phyloP scores from a whole-genome alignment of 2,329 filamentous ascomycete genomes.

The Penicillium brevicompactum region DNA sequence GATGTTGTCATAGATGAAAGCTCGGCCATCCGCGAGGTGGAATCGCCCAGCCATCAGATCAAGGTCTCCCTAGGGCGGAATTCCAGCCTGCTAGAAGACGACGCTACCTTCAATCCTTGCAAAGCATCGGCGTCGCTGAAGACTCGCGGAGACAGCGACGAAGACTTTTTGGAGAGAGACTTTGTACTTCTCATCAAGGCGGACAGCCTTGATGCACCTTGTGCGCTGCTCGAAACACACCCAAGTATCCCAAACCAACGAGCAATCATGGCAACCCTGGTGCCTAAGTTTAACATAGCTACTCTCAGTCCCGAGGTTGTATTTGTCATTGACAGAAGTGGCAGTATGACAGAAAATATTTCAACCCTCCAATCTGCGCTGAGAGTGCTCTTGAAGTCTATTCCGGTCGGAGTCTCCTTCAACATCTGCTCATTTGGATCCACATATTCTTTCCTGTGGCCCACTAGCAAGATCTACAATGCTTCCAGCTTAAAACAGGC shows the following conservation, averaged over 20 bases:
- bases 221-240: slow-evolving; percentile 68
- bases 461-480: slow-evolving; percentile 50
- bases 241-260: slow-evolving; percentile 62
- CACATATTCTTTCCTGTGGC: slow-evolving; percentile 50
- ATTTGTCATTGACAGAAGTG: slow-evolving; percentile 72
- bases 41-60: slow-evolving; percentile 70
- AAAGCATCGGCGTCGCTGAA: slow-evolving; percentile 65
- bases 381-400: slow-evolving; percentile 60
- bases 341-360: slow-evolving; percentile 59
- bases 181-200: slow-evolving; percentile 68
- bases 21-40: slow-evolving; percentile 61
- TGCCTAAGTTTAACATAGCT: slow-evolving; percentile 68
- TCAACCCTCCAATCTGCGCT: slow-evolving; percentile 52
- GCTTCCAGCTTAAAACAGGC: slow-evolving; percentile 49
- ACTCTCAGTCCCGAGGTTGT: slow-evolving; percentile 63
- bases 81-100: slow-evolving; percentile 43
- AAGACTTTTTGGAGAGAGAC: slow-evolving; percentile 57
- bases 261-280: slow-evolving; percentile 70
- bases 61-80: slow-evolving; percentile 65
- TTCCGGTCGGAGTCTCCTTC: slow-evolving; percentile 59
- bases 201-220: slow-evolving; percentile 62
- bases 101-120: slow-evolving; percentile 54
- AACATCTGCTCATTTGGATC: slow-evolving; percentile 63
- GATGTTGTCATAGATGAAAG: slow-evolving; percentile 62
- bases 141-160: slow-evolving; percentile 37